These are phyloP conservation scores for Friedmanniomyces endolithicus DNA, from an alignment of 495 filamentous ascomycete genomes.

Conservation along the genomic window DNA sequence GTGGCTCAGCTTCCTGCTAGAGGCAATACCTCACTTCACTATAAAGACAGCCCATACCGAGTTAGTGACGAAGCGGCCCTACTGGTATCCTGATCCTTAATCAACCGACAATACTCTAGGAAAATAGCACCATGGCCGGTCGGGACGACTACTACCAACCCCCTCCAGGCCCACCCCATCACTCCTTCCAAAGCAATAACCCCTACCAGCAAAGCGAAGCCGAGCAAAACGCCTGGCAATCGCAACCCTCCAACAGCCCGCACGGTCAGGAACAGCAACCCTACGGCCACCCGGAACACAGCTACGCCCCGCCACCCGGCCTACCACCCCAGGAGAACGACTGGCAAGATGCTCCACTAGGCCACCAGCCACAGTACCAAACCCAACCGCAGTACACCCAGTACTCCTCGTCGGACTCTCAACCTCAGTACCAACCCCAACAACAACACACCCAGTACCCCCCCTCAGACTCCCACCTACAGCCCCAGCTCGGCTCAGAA, in stretches of 20 bases:
- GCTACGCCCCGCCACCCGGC: slow-evolving; percentile 4
- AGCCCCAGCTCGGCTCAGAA: neutral
- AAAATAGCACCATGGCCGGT: neutral
- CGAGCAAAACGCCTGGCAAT: neutral
- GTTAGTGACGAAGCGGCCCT: too few species aligned
- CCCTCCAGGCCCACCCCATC: neutral
- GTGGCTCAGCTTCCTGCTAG: too few species aligned
- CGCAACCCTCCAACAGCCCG: neutral
- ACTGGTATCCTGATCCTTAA: too few species aligned
- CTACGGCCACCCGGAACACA: neutral
- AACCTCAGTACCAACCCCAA: neutral
- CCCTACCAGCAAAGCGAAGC: neutral
- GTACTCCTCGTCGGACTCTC: neutral
- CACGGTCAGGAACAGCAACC: slow-evolving; percentile 1
- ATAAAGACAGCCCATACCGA: too few species aligned
- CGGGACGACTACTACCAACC: neutral
- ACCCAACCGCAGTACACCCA: neutral
- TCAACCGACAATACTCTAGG: too few species aligned
- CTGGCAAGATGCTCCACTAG: neutral
- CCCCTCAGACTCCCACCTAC: neutral
- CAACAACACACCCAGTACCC: neutral
- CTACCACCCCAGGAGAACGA: neutral
- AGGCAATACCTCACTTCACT: too few species aligned
- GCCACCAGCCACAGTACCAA: neutral
- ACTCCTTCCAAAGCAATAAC: neutral